Conservation (phyloP, 2,329 filamentous ascomycete species). For the Ophiostoma perfectum region DNA sequence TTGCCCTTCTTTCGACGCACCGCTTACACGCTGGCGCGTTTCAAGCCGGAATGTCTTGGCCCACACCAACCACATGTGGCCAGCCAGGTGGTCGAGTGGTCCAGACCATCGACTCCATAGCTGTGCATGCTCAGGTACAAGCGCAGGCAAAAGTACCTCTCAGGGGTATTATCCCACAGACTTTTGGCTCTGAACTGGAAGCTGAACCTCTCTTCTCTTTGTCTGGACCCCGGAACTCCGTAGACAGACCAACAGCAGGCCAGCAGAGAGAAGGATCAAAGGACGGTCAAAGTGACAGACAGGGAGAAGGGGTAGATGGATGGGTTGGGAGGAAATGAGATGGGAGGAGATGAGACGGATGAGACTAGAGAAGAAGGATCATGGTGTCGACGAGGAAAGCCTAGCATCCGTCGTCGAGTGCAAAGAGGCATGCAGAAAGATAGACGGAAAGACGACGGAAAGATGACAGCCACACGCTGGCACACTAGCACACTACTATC, state of each 20-base stretch:
- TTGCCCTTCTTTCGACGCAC: background rate
- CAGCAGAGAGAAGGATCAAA: too few species aligned
- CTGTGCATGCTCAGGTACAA: background rate
- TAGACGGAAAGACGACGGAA: too few species aligned
- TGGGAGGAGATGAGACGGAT: background rate
- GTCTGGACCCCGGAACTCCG: too few species aligned
- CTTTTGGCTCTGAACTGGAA: background rate
- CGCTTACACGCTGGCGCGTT: background rate
- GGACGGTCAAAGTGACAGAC: background rate
- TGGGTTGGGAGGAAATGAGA: background rate
- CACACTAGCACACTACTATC: too few species aligned
- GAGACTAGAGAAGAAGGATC: background rate
- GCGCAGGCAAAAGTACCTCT: constrained; percentile 7
- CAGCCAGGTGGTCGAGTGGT: background rate
- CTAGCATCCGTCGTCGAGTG: too few species aligned
- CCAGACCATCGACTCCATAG: background rate
- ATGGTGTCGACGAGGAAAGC: too few species aligned
- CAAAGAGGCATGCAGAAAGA: too few species aligned
- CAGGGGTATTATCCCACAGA: background rate
- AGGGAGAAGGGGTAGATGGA: background rate
- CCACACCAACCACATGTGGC: constrained; percentile 4
- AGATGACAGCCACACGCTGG: too few species aligned
- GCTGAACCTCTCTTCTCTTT: too few species aligned
- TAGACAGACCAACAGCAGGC: background rate
- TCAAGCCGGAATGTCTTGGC: constrained; percentile 1